Conservation (phyloP, 208 protist genomes). For the Histomonas meleagridis region DNA sequence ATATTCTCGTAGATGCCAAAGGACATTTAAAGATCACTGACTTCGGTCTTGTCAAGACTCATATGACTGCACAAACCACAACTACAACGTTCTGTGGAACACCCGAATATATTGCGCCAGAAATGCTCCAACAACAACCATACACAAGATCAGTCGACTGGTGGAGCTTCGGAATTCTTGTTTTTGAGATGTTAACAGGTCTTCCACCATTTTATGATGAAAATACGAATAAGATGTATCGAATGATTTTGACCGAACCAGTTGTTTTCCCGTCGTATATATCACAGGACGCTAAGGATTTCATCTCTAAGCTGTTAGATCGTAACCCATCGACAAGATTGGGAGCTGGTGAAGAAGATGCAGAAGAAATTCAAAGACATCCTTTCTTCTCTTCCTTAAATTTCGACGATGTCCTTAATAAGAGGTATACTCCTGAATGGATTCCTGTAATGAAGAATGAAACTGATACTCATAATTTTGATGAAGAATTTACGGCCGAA, state of each 20-base stretch:
- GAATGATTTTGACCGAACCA: not conserved
- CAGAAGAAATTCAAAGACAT: conserved; percentile 38
- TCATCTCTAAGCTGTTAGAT: conserved; percentile 28
- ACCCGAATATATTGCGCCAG: conserved; percentile 60
- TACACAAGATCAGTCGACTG: conserved; percentile 62
- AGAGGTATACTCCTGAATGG: not conserved
- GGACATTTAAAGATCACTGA: conserved; percentile 75
- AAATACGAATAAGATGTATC: not conserved
- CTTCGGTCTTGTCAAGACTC: conserved; percentile 60
- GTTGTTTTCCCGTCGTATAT: not conserved
- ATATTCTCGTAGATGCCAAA: conserved; percentile 44
- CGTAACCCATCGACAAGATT: conserved; percentile 35
- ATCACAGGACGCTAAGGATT: not conserved
- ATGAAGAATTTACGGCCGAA: not conserved
- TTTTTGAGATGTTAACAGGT: conserved; percentile 63
- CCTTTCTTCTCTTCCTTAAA: conserved; percentile 17
- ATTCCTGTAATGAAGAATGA: not conserved
- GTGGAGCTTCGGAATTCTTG: conserved; percentile 60
- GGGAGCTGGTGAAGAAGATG: not conserved
- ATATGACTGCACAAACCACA: not conserved
- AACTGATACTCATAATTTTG: conserved; percentile 1
- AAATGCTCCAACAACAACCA: conserved; percentile 53
- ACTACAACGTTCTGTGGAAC: conserved; percentile 59
- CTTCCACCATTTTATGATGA: conserved; percentile 33
- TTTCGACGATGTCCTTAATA: not conserved